A percentile compares a stretch with the other conserved stretches of the same genome.
Conservation (phyloP, 2,329 filamentous ascomycete species). For the Alternaria arbusti region DNA sequence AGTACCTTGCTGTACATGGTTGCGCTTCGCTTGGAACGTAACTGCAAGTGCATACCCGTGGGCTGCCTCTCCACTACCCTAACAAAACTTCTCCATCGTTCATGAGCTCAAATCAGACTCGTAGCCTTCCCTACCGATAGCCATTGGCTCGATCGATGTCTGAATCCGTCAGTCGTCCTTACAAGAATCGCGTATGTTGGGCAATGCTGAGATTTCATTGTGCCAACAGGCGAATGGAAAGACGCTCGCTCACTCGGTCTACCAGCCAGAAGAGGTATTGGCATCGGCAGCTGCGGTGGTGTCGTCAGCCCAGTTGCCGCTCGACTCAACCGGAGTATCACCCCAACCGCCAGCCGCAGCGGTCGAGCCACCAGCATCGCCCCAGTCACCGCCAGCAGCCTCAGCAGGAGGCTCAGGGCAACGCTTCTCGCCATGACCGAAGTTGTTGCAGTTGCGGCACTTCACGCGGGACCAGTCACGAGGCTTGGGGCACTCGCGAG, state of each 20-base stretch:
- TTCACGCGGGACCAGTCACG: constrained; percentile 64
- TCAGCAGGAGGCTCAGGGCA: constrained; percentile 47
- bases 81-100: neutral
- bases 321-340: constrained; percentile 18
- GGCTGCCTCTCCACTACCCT: neutral
- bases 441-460: constrained; percentile 63
- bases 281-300: constrained; percentile 12
- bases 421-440: constrained; percentile 51
- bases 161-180: neutral
- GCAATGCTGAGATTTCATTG: neutral
- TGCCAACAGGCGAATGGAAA: neutral
- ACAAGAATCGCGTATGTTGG: neutral
- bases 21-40: neutral
- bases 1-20: neutral
- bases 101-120: neutral
- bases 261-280: constrained; percentile 13
- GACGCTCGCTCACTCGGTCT: neutral
- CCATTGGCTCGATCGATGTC: neutral
- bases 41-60: neutral
- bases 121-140: neutral
- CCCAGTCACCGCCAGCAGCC: constrained; percentile 30
- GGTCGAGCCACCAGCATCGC: constrained; percentile 22
- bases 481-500: constrained; percentile 38
- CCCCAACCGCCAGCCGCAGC: constrained; percentile 28
- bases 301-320: constrained; percentile 26